Evolutionary conservation across 805 yeast genomes (phyloP), one percentile per base, ranked within the genome.

Genomic region (Trichomonascus vanleenenianus): DNA sequence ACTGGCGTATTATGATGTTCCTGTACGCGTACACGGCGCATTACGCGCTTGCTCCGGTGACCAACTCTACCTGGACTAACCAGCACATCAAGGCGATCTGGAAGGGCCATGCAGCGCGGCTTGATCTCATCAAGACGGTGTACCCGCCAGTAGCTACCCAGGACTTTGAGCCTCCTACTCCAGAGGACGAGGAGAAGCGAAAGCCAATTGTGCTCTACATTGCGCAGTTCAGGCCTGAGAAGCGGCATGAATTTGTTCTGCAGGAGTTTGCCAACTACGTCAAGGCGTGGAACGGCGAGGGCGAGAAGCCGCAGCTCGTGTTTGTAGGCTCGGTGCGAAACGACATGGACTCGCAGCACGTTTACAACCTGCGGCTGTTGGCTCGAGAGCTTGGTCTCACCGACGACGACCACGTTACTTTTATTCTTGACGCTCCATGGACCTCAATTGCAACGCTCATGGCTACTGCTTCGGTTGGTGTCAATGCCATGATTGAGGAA

Each of bases 401-500:
- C 6, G 60, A 63, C 4, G 55, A 56, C 35, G 56, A 56, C 35
- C 62, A 72, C 15, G 62, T 73, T 10, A 70, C 75, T 39, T 82
- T 88, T 56, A 67, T 80, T 0, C 73, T 84, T 3, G 94, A 93
- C 64, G 83, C 91, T 22, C 73, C 86, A 8, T 85, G 85, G 66
- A 71, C 69, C 1, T 73, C 70, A 14, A 79, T 94, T 11, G 67
- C 77, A 43, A 58, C 65, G 25, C 72, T 76, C 44, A 68, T 94
- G 30, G 56, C 67, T 10, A 66, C 62, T 11, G 75, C 87, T 2
- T 75, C 79, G 20, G 79, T 78, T 57, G 98, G 98, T 3, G 69
- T 93, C 34, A 91, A 93, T 58, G 88, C 95, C 27, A 93, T 93
- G 99, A 93, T 98, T 98, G 93, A 93, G 65, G 99, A 93, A 68